Evolutionary conservation across 768 basidiomycete genomes (phyloP), one percentile per base, ranked within the genome.

Genomic region (Rhodotorula paludigena): DNA sequence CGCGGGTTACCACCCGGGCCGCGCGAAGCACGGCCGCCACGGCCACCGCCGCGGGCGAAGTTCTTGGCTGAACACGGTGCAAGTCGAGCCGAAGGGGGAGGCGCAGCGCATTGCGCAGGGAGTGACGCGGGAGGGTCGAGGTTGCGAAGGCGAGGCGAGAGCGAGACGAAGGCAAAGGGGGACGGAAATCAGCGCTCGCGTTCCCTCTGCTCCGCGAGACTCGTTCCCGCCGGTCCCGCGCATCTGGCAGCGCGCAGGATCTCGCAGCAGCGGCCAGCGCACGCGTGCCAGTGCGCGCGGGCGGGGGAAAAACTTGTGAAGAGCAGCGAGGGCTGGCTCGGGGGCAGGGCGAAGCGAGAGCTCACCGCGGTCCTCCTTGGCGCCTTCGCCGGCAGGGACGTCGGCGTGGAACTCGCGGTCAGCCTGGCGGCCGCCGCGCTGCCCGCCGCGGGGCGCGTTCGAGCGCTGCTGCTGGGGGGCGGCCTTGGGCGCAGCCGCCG

Each of bases 21-120:
- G 32, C 57, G 67, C 21, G 45, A 44, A 33, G 16, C 83, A 66
- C 77, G 77, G 35, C 77, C 77, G n/a, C 77, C 77, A 32, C 72
- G 71, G 70, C 74, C 75, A 53, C 83, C 80, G 66, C 82, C 82
- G 72, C 85, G 82, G 63, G 79, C 81, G 81, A 68, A 80, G 81
- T 64, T 82, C 81, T 57, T 57, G 63, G 70, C 70, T 71, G 65
- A 3, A 35, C 10, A 32, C 5, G 7, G 23, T 18, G 23, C 21
- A 30, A 25, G 48, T 23, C 16, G 52, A 23, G 16, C n/a, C 36
- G 39, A 16, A 20, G 3, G 48, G 11, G 14, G 2, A 48, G 28
- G 42, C 9, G 39, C 15, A 14, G 21, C 0, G 51, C 18, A 8
- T 7, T 51, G 32, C 8, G 20, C 12, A 25, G 28, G 35, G 39